Evolutionary conservation across 805 yeast genomes (phyloP).

Genomic region (Saccharomyces mikatae): DNA sequence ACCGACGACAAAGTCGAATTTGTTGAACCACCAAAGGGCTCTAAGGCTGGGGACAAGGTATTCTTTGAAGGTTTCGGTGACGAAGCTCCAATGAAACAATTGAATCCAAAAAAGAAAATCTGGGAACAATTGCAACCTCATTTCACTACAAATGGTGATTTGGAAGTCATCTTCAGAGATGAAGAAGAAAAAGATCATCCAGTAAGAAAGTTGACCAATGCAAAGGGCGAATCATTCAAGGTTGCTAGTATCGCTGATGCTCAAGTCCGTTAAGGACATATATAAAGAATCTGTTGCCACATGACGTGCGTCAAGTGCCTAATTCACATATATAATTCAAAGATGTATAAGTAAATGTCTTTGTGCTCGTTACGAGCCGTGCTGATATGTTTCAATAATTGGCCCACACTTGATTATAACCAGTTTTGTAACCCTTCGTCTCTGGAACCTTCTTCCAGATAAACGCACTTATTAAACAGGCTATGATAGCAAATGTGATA

Average conservation of each 20-base stretch:
- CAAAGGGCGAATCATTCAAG: conserved; percentile 69
- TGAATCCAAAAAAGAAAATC: conserved; percentile 96
- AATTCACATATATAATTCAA: background rate
- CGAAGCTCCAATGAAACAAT: conserved; percentile 80
- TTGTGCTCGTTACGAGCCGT: background rate
- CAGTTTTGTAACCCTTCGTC: conserved; percentile 51
- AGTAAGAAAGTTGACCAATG: conserved; percentile 60
- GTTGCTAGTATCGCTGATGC: conserved; percentile 68
- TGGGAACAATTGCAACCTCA: conserved; percentile 94
- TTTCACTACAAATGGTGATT: conserved; percentile 69
- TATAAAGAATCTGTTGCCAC: background rate
- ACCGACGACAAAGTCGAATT: conserved; percentile 72
- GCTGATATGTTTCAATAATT: background rate
- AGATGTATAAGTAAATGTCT: background rate
- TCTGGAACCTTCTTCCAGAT: conserved; percentile 49
- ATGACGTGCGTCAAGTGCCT: background rate
- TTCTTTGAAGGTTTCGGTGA: conserved; percentile 83
- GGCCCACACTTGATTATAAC: conserved; percentile 64
- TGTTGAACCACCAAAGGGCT: conserved; percentile 87
- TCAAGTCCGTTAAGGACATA: conserved; percentile 52
- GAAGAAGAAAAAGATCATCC: conserved; percentile 62
- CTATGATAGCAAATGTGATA: conserved; percentile 52
- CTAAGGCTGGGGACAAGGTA: conserved; percentile 92
- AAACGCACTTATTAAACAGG: conserved; percentile 30
- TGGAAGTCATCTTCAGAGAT: conserved; percentile 72